These are phyloP conservation scores for Hypericum perforatum DNA, from an alignment of 345 rosid species.

Conservation along the genomic window DNA sequence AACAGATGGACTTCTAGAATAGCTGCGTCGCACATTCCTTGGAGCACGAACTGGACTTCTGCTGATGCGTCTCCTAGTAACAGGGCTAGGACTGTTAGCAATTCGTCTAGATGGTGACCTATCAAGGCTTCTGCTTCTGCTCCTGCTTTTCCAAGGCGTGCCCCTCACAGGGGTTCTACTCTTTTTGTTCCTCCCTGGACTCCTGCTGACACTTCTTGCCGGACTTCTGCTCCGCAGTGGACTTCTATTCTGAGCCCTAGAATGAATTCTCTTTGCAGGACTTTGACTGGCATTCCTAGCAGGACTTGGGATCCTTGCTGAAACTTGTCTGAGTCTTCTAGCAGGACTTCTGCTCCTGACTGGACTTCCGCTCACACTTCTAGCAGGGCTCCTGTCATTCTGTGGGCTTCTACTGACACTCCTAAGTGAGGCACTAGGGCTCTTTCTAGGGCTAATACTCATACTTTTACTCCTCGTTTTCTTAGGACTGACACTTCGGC, in stretches of 20 bases:
- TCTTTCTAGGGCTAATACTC: slow-evolving; percentile 71
- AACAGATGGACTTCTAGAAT: slow-evolving; percentile 44
- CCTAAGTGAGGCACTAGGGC: slow-evolving; percentile 27
- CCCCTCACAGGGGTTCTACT: slow-evolving; percentile 28
- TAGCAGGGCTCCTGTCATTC: slow-evolving; percentile 28
- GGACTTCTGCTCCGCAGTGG: slow-evolving; percentile 31
- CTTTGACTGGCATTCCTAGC: slow-evolving; percentile 24
- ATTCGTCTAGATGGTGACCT: slow-evolving; percentile 26
- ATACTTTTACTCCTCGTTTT: slow-evolving; percentile 68
- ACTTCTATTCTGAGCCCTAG: too few species aligned
- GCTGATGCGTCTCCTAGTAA: slow-evolving; percentile 38
- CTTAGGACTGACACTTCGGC: slow-evolving; percentile 82
- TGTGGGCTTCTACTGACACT: slow-evolving; percentile 58
- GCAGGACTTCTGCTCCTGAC: slow-evolving; percentile 31
- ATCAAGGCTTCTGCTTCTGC: slow-evolving; percentile 39
- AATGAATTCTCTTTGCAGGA: slow-evolving; percentile 4
- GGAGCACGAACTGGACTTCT: slow-evolving; percentile 51
- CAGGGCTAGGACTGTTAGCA: slow-evolving; percentile 2
- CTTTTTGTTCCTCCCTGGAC: slow-evolving; percentile 33
- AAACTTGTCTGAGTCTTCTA: slow-evolving; percentile 31
- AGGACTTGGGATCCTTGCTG: slow-evolving; percentile 16
- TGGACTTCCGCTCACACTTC: slow-evolving; percentile 25
- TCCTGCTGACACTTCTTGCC: slow-evolving; percentile 33
- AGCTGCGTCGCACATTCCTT: slow-evolving; percentile 43
- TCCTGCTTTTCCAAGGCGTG: slow-evolving; percentile 35